Conservation (phyloP, 2,329 filamentous ascomycete genomes). For the Aureobasidium vineae region DNA sequence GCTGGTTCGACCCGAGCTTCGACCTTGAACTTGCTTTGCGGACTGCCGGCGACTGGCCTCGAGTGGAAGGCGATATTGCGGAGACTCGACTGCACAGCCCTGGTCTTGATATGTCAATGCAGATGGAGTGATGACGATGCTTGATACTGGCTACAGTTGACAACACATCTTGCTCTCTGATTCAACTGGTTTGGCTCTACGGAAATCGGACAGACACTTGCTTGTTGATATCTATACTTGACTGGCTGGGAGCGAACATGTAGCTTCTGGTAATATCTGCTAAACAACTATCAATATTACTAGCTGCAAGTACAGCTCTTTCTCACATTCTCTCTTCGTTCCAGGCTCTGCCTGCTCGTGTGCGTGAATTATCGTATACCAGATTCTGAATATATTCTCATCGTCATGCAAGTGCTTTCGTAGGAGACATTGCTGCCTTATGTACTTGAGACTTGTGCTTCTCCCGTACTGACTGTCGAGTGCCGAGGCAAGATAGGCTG, state of each 20-base stretch:
- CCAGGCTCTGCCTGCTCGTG: neutral
- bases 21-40: conserved; percentile 62
- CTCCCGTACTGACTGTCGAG: neutral
- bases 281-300: neutral
- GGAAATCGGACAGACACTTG: neutral
- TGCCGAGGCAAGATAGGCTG: neutral
- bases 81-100: conserved; percentile 5
- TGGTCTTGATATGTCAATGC: neutral
- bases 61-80: conserved; percentile 1
- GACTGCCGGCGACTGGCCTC: conserved; percentile 54
- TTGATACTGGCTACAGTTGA: neutral
- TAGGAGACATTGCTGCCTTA: neutral
- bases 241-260: neutral
- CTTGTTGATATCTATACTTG: neutral
- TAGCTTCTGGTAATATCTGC: neutral
- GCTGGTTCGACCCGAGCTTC: conserved; percentile 65
- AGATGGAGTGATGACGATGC: neutral
- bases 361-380: neutral
- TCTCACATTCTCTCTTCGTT: neutral
- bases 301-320: neutral
- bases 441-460: neutral
- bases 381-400: too few relatives aligned
- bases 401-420: too few relatives aligned
- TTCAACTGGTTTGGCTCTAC: neutral
- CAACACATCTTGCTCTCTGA: neutral